phyloP scores from a whole-genome alignment of 2,329 filamentous ascomycete genomes.

The Colletotrichum sp. region DNA sequence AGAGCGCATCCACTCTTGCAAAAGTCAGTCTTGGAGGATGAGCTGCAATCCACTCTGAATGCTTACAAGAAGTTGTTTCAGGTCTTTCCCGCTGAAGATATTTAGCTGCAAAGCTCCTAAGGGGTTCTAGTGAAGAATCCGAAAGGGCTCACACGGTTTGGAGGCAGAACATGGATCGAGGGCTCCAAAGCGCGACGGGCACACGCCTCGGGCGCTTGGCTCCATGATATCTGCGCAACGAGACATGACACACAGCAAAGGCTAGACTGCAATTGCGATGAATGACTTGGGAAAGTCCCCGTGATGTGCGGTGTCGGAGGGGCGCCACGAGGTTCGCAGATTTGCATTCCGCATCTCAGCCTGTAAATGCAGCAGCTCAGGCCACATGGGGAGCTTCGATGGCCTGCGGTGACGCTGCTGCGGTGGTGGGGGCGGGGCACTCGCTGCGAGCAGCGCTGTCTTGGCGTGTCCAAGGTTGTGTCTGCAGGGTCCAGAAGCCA shows the following conservation, averaged over 20 bases:
- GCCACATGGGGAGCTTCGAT: slow-evolving; percentile 17
- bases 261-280: neutral
- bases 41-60: neutral
- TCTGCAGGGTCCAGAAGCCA: slow-evolving; percentile 14
- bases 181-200: too few relatives aligned
- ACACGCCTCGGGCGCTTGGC: neutral
- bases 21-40: neutral
- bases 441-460: neutral
- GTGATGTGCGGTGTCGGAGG: neutral
- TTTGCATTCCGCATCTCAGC: neutral
- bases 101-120: neutral
- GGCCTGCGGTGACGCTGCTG: neutral
- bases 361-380: slow-evolving; percentile 7
- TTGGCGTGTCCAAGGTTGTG: neutral
- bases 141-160: neutral
- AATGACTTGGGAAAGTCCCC: neutral
- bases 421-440: neutral
- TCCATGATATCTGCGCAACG: neutral
- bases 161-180: neutral
- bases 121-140: neutral
- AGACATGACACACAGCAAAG: neutral
- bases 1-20: neutral
- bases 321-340: neutral
- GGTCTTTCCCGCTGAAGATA: neutral
- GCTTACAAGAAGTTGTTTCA: neutral